These are phyloP conservation scores for Fusarium devonianum DNA, from an alignment of 2,329 filamentous ascomycete species.

Conservation along the genomic window DNA sequence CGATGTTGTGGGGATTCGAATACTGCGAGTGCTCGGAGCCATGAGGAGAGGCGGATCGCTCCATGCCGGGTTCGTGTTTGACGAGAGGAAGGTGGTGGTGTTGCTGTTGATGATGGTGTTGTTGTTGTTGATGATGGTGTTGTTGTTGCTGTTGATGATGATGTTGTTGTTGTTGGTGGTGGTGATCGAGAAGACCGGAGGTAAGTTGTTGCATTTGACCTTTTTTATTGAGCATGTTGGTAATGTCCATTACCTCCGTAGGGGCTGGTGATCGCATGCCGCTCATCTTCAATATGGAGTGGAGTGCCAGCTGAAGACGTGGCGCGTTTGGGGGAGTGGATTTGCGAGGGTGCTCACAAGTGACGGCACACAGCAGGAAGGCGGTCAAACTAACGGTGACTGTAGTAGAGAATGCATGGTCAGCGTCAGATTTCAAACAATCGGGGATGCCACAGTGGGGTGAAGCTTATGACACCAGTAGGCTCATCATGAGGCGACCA, in stretches of 20 bases:
- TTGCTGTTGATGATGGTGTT: too few relatives aligned
- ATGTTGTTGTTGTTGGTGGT: too few relatives aligned
- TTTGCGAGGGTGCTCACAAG: conserved; percentile 33
- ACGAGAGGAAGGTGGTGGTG: conserved; percentile 45
- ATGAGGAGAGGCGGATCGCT: conserved; percentile 65
- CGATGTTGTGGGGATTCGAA: conserved; percentile 57
- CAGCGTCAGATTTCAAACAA: conserved; percentile 17
- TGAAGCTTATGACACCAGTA: conserved; percentile 6
- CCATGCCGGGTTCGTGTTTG: conserved; percentile 53
- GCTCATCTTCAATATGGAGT: conserved; percentile 41
- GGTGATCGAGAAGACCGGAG: conserved; percentile 44
- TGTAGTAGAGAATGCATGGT: conserved; percentile 27
- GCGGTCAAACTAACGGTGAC: conserved; percentile 36
- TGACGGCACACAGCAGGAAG: conserved; percentile 37
- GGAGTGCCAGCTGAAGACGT: conserved; percentile 28
- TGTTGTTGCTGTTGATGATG: too few relatives aligned
- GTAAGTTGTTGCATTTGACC: conserved; percentile 48
- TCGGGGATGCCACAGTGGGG: conserved; percentile 4
- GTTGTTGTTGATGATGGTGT: too few relatives aligned
- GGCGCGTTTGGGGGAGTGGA: conserved; percentile 32
- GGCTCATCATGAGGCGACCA: conserved; percentile 7
- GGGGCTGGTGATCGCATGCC: conserved; percentile 54
- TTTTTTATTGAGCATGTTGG: conserved; percentile 61
- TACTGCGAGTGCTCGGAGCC: conserved; percentile 67
- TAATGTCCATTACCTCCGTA: conserved; percentile 61